These are phyloP conservation scores for Cladosporium sp. DNA, from an alignment of 2,329 filamentous ascomycete genomes.

Conservation along the genomic window DNA sequence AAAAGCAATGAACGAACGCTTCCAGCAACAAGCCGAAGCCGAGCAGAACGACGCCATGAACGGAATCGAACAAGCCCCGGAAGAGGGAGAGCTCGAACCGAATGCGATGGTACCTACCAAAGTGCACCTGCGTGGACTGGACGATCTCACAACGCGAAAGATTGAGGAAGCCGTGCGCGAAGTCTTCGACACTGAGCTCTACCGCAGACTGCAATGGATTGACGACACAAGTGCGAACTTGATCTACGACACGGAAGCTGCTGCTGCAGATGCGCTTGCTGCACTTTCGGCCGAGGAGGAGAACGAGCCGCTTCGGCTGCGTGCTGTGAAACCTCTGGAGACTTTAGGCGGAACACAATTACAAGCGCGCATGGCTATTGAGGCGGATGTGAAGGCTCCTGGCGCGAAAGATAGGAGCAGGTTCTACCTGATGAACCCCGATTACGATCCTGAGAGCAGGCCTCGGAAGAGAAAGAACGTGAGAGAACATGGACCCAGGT, in stretches of 20 bases:
- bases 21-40: slow-evolving; percentile 26
- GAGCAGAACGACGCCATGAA: slow-evolving; percentile 22
- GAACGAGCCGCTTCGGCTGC: slow-evolving; percentile 53
- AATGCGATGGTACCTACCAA: slow-evolving; percentile 49
- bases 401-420: slow-evolving; percentile 77
- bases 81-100: slow-evolving; percentile 31
- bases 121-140: slow-evolving; percentile 78
- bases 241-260: slow-evolving; percentile 59
- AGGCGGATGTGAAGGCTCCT: slow-evolving; percentile 72
- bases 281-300: slow-evolving; percentile 41
- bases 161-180: slow-evolving; percentile 66
- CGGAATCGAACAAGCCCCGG: slow-evolving; percentile 25
- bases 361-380: slow-evolving; percentile 68
- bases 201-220: slow-evolving; percentile 81
- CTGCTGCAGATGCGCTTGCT: slow-evolving; percentile 52
- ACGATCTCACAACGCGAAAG: slow-evolving; percentile 74
- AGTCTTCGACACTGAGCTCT: slow-evolving; percentile 55
- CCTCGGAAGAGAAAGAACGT: slow-evolving; percentile 33
- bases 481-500: slow-evolving; percentile 13
- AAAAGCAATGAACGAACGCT: slow-evolving; percentile 18
- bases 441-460: slow-evolving; percentile 76
- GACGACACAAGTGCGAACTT: slow-evolving; percentile 89
- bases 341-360: slow-evolving; percentile 66
- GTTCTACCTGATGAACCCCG: slow-evolving; percentile 89
- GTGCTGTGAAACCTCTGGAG: slow-evolving; percentile 66